Evolutionary conservation across 2,329 filamentous ascomycete species (phyloP), one percentile per base, ranked within the genome.

Genomic region (Trichoderma guizhouense): DNA sequence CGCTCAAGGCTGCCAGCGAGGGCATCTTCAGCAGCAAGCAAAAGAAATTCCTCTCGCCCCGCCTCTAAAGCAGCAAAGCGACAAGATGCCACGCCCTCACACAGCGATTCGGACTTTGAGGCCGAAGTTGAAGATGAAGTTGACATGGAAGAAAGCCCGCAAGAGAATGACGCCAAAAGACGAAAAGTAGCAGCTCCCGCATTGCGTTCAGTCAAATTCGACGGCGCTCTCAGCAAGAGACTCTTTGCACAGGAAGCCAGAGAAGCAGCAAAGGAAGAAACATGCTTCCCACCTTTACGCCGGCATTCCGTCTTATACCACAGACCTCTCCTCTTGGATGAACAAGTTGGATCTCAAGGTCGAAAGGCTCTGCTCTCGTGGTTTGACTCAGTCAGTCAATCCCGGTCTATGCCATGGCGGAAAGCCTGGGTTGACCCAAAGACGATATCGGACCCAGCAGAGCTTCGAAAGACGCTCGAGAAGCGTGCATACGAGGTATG

Each of bases 401-500:
- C 79, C 1, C 86, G 87, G n/a, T 79, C 81, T 14, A 89, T 89
- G 87, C 87, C 87, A 2, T 89, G 87, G 87, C 86, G 89, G 34
- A 88, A 89, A 74, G 73, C 83, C 2, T 91, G 88, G 87, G 81
- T 88, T 67, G 80, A 89, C 69, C 85, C 85, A 9, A 72, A 72
- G 5, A 70, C 73, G 26, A 73, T 76, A 21, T 30, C 68, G 18
- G 76, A 81, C 18, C 75, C 77, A 1, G 73, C 77, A 2, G 79
- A 81, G n/a, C 80, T 86, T 9, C 82, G 83, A 34, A 61, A 72
- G n/a, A 78, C 78, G 3, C 81, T 90, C 12, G 85, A 86, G 72
- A 84, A 81, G 34, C 85, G 89, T 62, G 89, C 89, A 2, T 91
- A 91, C 79, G 85, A 90, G 77, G 89, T 91, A 61, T 91, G 89